These are phyloP conservation scores for maize (Zea mays) DNA, from an alignment of 176 grass and related monocot genomes.

Conservation along the genomic window Zm-B73-REFERENCE-NAM-5.0 NC_050105.1:81353001-81353500, in stretches of 20 bases:
- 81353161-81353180: conserved; percentile 65
- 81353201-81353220: conserved; percentile 97
- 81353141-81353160: conserved; percentile 54
- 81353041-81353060: conserved; percentile 64
- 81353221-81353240: conserved; percentile 87
- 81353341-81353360: conserved; percentile 6
- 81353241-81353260: conserved; percentile 77
- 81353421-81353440: conserved; percentile 95
- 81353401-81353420: conserved; percentile 80
- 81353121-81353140: conserved; percentile 14
- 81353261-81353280: conserved; percentile 79
- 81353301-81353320: neutral
- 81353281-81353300: conserved; percentile 23
- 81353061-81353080: neutral
- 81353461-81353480: conserved; percentile 34
- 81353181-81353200: conserved; percentile 57
- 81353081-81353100: conserved; percentile 4
- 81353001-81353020: conserved; percentile 90
- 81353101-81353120: neutral
- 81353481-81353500: conserved; percentile 14
- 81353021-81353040: conserved; percentile 84
- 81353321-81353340: conserved; percentile 15
- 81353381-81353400: conserved; percentile 80
- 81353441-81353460: conserved; percentile 99
- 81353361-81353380: conserved; percentile 49